phyloP scores from a whole-genome alignment of 768 basidiomycete species.

The Boletus fagicola region DNA sequence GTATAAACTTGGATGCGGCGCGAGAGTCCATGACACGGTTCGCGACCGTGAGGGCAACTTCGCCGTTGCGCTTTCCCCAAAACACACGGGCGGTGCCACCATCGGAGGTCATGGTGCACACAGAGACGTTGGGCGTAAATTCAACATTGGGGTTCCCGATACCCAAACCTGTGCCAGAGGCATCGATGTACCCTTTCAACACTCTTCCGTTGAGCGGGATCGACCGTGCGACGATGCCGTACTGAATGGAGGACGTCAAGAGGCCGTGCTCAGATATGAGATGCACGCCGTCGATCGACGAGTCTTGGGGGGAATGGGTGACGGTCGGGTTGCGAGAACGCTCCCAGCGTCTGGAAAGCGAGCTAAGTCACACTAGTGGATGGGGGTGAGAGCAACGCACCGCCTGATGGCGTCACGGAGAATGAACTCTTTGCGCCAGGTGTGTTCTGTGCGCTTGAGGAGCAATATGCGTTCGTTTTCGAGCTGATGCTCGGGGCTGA shows the following conservation, averaged over 20 bases:
- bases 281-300: constrained; percentile 55
- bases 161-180: constrained; percentile 56
- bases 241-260: constrained; percentile 59
- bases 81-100: constrained; percentile 64
- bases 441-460: constrained; percentile 52
- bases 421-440: constrained; percentile 75
- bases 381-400: constrained; percentile 36
- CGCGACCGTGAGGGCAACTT: constrained; percentile 59
- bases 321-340: constrained; percentile 57
- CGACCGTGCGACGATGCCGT: constrained; percentile 74
- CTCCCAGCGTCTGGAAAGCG: constrained; percentile 61
- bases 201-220: constrained; percentile 67
- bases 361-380: background rate
- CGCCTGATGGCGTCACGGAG: constrained; percentile 50
- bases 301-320: constrained; percentile 62
- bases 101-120: constrained; percentile 56
- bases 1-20: constrained; percentile 43
- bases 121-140: constrained; percentile 64
- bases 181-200: constrained; percentile 66
- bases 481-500: constrained; percentile 62
- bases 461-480: constrained; percentile 45
- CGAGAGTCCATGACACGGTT: constrained; percentile 57
- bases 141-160: constrained; percentile 76
- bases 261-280: constrained; percentile 56
- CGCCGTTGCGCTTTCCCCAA: constrained; percentile 75